Evolutionary conservation across 73 alveolate genomes (phyloP), one percentile per base, ranked within the genome.

Genomic region (Uronychia binucleata): DNA sequence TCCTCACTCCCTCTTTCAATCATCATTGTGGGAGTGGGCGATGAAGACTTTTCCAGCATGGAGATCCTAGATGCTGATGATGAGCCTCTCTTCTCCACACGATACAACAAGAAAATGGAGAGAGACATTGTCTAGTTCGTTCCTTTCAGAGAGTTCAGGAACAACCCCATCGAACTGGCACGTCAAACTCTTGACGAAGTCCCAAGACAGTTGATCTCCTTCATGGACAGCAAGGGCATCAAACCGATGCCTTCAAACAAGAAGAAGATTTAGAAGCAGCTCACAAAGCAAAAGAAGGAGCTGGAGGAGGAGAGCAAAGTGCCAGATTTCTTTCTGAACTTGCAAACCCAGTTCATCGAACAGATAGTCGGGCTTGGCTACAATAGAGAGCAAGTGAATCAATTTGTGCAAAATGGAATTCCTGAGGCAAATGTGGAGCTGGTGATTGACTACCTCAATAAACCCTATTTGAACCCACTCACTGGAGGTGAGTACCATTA

Each of bases 1-100:
- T 89, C 97, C 31, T 82, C 90, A 34, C 89, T 95, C 28, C 99
- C 99, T 59, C 80, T 98, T 57, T 87, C 98, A 31, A 97, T 97
- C 32, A 95, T 98, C 79, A 98, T 98, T 34, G 96, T 98, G 31
- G 99, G 99, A 27, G 94, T 98, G 29, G 99, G 99, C 0, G 85
- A 88, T n/a, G 98, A 94, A n/a, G 98, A 96, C 78, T 98, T 98
- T 85, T 33, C 92, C 1, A 93, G 86, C 58, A 98, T 98, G 99
- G 93, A 93, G 33, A 81, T 82, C 0, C 85, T 97, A 78, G 99
- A 98, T 87, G 98, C 98, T 0, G 99, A 94, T 92, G 99, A 93
- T 31, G 90, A 88, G 82, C 97, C 97, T 67, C 88, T 98, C 33
- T 86, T 67, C 84, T 92, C 95, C 76, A 58, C 90, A 79, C 90